Base-by-base conservation (phyloP, 1,284 basidiomycete species). In the Cryptococcus sp. region DNA sequence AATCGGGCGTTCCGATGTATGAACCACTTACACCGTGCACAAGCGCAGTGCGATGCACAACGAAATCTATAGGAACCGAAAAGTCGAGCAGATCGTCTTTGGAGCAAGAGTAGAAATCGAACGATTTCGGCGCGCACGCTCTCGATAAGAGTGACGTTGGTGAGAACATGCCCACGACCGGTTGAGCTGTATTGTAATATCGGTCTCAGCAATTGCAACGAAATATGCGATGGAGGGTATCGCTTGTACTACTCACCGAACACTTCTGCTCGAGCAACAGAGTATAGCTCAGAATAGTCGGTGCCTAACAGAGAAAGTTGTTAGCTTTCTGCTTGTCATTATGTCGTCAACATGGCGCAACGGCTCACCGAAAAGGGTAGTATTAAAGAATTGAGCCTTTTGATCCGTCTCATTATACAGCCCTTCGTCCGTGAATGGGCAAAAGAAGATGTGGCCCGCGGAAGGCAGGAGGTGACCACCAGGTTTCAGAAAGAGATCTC, bases 351-450 rank as follows among this genome's bases (percentile, higher is more conserved):
- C 29, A 10, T 4, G 13, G 29, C 29, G 8, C 8, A 10, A 10
- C 37, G 23, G 26, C 59, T 57, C 19, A 65, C 71, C 77, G 43
- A 79, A 79, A 10, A 80, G 58, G 1, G 74, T 75, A 40, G 75
- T 67, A 54, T 76, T 74, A 68, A 80, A 80, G 67, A 80, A 80
- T 48, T 74, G 69, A 1, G 75, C 77, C 70, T 82, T 82, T 54
- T 72, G 74, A 26, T 78, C 76, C 2, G 79, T 80, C 62, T 82
- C 81, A 46, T 72, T 74, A 67, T 76, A 81, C n/a, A 82, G 69
- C 0, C 68, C 75, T 59, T 80, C 77, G 59, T 82, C 81, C 8
- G 78, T 75, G 59, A 82, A 80, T 0, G 80, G 80, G 17, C 78
- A 75, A 46, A 82, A 78, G 69, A 78, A 81, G 52, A 82, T 76